These are phyloP conservation scores for Lyophyllum decastes DNA, from an alignment of 768 basidiomycete species.

Conservation along the genomic window DNA sequence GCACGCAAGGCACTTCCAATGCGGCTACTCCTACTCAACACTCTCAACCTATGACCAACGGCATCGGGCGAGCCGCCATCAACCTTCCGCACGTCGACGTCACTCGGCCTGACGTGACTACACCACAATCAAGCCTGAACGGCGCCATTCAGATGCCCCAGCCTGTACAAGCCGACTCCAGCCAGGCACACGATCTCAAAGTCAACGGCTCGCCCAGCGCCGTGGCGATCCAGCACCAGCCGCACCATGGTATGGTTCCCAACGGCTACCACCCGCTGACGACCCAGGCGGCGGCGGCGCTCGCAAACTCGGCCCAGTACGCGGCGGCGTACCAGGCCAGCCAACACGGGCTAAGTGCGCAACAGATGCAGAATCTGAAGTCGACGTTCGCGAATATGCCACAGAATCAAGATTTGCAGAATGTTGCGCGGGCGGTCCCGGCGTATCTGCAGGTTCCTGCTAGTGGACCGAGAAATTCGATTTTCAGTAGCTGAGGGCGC, in stretches of 20 bases:
- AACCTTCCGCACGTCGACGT: constrained; percentile 49
- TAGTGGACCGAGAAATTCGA: constrained; percentile 7
- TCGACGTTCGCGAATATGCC: constrained; percentile 48
- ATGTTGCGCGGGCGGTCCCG: constrained; percentile 25
- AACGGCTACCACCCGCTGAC: constrained; percentile 53
- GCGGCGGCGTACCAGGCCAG: constrained; percentile 33
- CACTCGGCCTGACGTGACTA: constrained; percentile 31
- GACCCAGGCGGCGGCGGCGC: constrained; percentile 30
- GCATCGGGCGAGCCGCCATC: constrained; percentile 42
- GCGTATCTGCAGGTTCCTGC: constrained; percentile 18
- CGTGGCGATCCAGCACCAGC: constrained; percentile 34
- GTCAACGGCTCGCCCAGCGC: constrained; percentile 14
- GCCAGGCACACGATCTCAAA: constrained; percentile 23
- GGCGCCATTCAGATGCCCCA: constrained; percentile 32
- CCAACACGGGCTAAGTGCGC: constrained; percentile 45
- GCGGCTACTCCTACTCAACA: constrained; percentile 34
- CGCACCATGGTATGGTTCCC: constrained; percentile 21
- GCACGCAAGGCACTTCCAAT: constrained; percentile 22
- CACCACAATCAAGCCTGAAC: constrained; percentile 31
- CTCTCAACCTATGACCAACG: constrained; percentile 40
- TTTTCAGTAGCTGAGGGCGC: constrained; percentile 14
- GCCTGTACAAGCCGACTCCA: constrained; percentile 20
- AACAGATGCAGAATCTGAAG: constrained; percentile 65
- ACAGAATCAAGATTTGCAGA: constrained; percentile 33
- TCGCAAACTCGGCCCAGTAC: constrained; percentile 36